Evolutionary conservation across 2,329 filamentous ascomycete species (phyloP).

Genomic region (Neofusicoccum cordaticola): DNA sequence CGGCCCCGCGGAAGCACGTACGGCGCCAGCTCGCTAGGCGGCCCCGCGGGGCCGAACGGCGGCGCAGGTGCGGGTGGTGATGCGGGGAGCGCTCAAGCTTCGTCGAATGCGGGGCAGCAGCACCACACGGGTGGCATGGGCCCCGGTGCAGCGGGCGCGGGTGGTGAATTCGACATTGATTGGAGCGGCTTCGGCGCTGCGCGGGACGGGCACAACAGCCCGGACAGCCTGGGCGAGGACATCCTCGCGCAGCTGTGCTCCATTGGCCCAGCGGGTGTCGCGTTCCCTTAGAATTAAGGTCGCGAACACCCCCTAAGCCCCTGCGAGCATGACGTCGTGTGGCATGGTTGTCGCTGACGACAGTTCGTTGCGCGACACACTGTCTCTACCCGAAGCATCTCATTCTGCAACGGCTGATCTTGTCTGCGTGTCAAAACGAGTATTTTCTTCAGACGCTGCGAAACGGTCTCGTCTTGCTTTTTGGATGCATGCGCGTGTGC

Average conservation of each 20-base stretch:
- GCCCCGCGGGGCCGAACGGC: neutral
- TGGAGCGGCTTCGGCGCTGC: conserved; percentile 8
- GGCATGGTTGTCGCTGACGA: neutral
- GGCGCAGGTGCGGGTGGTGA: neutral
- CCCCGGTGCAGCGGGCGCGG: neutral
- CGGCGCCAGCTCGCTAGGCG: neutral
- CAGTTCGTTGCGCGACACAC: neutral
- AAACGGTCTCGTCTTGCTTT: neutral
- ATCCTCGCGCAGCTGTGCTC: conserved; percentile 16
- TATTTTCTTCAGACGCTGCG: neutral
- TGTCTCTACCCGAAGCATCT: neutral
- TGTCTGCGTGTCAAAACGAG: neutral
- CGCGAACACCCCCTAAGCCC: no score
- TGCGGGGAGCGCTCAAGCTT: neutral
- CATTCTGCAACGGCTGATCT: neutral
- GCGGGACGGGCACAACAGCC: conserved; percentile 5
- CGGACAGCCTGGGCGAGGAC: conserved; percentile 14
- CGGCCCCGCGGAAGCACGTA: conserved; percentile 13
- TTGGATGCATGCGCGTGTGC: neutral
- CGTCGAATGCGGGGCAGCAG: neutral
- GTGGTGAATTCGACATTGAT: conserved; percentile 7
- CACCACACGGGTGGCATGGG: neutral
- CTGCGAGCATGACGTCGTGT: neutral
- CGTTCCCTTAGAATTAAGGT: conserved; percentile 5
- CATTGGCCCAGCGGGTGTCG: conserved; percentile 9